Conservation (phyloP, 2,329 filamentous ascomycete genomes). For the Paecilomyces formosus region DNA sequence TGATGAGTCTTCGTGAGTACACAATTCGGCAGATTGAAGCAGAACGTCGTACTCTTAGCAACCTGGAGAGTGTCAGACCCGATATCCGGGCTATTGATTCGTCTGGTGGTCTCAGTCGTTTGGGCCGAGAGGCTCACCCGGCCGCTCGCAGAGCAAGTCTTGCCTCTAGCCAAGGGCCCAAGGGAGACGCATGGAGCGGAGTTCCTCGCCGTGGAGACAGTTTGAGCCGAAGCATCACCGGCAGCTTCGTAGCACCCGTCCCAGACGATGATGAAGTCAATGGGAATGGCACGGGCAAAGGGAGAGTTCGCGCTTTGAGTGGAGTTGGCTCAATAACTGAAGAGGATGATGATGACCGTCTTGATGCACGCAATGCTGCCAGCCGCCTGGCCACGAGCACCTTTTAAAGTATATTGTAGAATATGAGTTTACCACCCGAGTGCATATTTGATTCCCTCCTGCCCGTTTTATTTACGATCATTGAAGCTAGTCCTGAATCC, state of each 20-base stretch:
- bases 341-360: conserved; percentile 77
- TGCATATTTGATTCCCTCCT: conserved; percentile 1
- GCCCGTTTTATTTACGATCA: neutral
- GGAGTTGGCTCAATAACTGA: conserved; percentile 36
- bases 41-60: conserved; percentile 82
- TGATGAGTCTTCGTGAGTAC: conserved; percentile 80
- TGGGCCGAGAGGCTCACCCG: conserved; percentile 84
- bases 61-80: conserved; percentile 85
- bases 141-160: conserved; percentile 64
- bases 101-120: conserved; percentile 78
- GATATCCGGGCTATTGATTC: conserved; percentile 91
- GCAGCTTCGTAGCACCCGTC: conserved; percentile 59
- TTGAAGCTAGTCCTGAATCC: neutral
- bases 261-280: conserved; percentile 51
- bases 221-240: conserved; percentile 68
- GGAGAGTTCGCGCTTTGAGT: conserved; percentile 41
- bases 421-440: conserved; percentile 1
- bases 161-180: conserved; percentile 85
- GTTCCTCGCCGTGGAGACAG: conserved; percentile 76
- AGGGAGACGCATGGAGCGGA: conserved; percentile 97
- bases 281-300: conserved; percentile 33
- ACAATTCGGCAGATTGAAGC: conserved; percentile 92
- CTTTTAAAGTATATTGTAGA: conserved; percentile 52
- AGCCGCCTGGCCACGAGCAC: conserved; percentile 90
- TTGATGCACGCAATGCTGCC: conserved; percentile 93